These are phyloP conservation scores for Arxiozyma slooffiae DNA, from an alignment of 1,139 yeast genomes.

Conservation along the genomic window DNA sequence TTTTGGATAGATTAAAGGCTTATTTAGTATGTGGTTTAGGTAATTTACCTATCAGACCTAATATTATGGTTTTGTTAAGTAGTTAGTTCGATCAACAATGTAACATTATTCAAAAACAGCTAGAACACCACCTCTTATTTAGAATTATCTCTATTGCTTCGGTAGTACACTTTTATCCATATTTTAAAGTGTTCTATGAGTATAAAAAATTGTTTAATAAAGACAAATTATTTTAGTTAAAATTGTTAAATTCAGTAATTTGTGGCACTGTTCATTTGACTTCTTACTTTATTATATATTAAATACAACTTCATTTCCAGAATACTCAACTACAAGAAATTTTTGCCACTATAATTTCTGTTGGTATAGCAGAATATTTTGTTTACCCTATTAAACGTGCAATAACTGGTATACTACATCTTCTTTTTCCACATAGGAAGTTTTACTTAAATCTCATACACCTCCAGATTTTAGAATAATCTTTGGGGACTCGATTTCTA, in stretches of 20 bases:
- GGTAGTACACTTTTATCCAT: slow-evolving; percentile 19
- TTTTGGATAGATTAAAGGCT: slow-evolving; percentile 26
- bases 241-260: slow-evolving; percentile 15
- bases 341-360: slow-evolving; percentile 22
- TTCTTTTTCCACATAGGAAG: too few relatives aligned
- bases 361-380: slow-evolving; percentile 27
- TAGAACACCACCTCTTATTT: slow-evolving; percentile 18
- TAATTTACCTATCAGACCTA: slow-evolving; percentile 21
- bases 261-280: slow-evolving; percentile 21
- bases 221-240: slow-evolving; percentile 20
- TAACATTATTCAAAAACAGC: slow-evolving; percentile 10
- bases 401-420: too few relatives aligned
- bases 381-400: too few relatives aligned
- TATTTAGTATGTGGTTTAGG: slow-evolving; percentile 24
- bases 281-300: slow-evolving; percentile 18
- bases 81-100: slow-evolving; percentile 12
- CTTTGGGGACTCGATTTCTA: too few relatives aligned
- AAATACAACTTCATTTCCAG: slow-evolving; percentile 19
- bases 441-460: too few relatives aligned
- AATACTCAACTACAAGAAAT: slow-evolving; percentile 21
- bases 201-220: slow-evolving; percentile 13
- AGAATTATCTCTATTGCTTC: slow-evolving; percentile 17
- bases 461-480: too few relatives aligned
- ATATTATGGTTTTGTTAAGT: slow-evolving; percentile 21
- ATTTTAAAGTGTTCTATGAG: slow-evolving; percentile 10